phyloP scores from a whole-genome alignment of 345 rosid species.

The Citrus australasica region DNA sequence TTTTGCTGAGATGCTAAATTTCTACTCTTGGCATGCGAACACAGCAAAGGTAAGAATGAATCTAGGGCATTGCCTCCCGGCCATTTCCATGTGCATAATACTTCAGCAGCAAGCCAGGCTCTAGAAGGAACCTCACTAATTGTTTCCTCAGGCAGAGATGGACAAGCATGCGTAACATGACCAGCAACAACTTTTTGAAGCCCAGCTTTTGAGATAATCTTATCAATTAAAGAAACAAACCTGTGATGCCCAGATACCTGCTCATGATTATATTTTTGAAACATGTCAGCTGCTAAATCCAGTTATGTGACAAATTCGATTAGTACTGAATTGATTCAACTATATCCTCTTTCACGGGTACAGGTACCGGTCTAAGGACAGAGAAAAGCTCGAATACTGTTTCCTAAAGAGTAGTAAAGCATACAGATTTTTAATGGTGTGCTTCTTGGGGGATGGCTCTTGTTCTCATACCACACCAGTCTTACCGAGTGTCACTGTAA shows the following conservation, averaged over 20 bases:
- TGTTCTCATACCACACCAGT: background rate
- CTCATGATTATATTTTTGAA: slow-evolving; percentile 15
- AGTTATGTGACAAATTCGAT: background rate
- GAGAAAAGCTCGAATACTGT: background rate
- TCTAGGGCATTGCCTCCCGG: slow-evolving; percentile 69
- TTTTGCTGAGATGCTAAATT: slow-evolving; percentile 24
- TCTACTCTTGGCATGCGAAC: slow-evolving; percentile 47
- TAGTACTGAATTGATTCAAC: background rate
- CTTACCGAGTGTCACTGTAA: background rate
- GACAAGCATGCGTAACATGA: slow-evolving; percentile 15
- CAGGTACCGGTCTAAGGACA: background rate
- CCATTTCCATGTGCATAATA: slow-evolving; percentile 95
- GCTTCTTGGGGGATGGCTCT: background rate
- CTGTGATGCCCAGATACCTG: slow-evolving; percentile 59
- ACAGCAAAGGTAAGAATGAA: slow-evolving; percentile 69
- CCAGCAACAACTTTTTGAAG: slow-evolving; percentile 44
- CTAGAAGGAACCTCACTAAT: slow-evolving; percentile 34
- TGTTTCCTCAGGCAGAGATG: slow-evolving; percentile 23
- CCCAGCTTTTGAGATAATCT: slow-evolving; percentile 64
- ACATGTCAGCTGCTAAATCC: slow-evolving; percentile 2
- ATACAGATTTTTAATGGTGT: background rate
- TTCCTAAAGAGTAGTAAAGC: background rate
- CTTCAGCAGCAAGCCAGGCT: slow-evolving; percentile 91
- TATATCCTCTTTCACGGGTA: background rate
- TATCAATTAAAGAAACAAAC: slow-evolving; percentile 65